Percentiles rank a stretch among this genome's conserved stretches.
Conservation (phyloP, 2,329 filamentous ascomycete species). For the Cytospora piceae region DNA sequence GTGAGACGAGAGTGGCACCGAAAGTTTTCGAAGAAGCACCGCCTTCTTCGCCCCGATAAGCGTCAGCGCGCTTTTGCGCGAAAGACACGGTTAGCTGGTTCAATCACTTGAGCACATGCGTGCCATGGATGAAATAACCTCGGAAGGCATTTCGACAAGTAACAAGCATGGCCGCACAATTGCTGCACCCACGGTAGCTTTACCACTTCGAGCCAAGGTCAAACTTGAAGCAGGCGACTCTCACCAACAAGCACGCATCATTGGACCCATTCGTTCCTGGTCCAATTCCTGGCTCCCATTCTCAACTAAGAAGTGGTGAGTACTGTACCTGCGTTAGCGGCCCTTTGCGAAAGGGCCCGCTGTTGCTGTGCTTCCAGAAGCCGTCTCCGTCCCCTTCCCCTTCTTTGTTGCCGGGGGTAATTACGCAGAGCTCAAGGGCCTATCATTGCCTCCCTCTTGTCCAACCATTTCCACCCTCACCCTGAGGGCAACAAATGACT, state of each 20-base stretch:
- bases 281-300: background rate
- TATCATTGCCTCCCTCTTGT: too few relatives aligned
- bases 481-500: too few relatives aligned
- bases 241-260: background rate
- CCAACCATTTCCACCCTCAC: too few relatives aligned
- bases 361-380: background rate
- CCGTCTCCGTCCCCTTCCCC: background rate
- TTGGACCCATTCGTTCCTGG: background rate
- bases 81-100: background rate
- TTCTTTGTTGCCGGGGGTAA: background rate
- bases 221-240: background rate
- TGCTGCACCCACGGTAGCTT: background rate
- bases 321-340: constrained; percentile 18
- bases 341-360: background rate
- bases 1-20: background rate
- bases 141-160: too few relatives aligned
- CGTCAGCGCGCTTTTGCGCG: background rate
- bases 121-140: background rate
- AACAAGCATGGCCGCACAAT: too few relatives aligned
- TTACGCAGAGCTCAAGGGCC: too few relatives aligned
- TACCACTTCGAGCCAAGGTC: background rate
- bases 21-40: background rate
- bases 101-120: background rate
- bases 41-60: background rate
- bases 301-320: background rate